Evolutionary conservation across 1,284 basidiomycete species (phyloP), one percentile per base, ranked within the genome.

Genomic region (Cryptococcus depauperatus): DNA sequence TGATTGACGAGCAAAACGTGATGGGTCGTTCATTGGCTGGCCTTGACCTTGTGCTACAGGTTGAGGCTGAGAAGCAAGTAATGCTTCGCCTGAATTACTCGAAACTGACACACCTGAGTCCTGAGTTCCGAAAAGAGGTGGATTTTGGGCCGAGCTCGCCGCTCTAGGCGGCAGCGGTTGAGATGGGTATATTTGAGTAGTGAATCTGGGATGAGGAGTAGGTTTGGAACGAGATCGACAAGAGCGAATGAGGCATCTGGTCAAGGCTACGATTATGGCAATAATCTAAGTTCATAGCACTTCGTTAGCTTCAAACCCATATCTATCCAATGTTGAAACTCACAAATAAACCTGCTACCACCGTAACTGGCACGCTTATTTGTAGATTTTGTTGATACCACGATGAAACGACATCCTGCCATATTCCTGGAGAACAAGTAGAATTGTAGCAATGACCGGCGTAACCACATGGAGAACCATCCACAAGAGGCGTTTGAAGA

Each of bases 401-500:
- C 2, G 82, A 74, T 75, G 80, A 48, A 16, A 62, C 80, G 0
- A 79, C 82, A 43, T 78, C 77, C 44, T 84, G 69, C 56, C 80
- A 73, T 41, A 76, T 77, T 19, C 81, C 85, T 14, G 78, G 54
- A 56, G 81, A 69, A 65, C 87, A 92, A 25, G 69, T 76, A 21
- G 83, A 82, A 47, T 74, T 73, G 34, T 73, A 58, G 61, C 88
- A 90, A 50, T 75, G 76, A 19, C 85, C 85, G 29, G 81, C 84
- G 58, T 79, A 85, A 9, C 86, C 87, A 64, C 89, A 93, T 10
- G 84, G 79, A 19, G 87, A 90, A 10, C 89, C 89, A 62, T 91
- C 85, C 38, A 88, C 75, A 44, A 92, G 79, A 30, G 77, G 71
- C 2, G 85, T 79, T 50, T 84, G 82, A 30, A 92, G 74, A 35